These are phyloP conservation scores for Boletus semigastroideus DNA, from an alignment of 1,284 basidiomycete genomes.

Conservation along the genomic window DNA sequence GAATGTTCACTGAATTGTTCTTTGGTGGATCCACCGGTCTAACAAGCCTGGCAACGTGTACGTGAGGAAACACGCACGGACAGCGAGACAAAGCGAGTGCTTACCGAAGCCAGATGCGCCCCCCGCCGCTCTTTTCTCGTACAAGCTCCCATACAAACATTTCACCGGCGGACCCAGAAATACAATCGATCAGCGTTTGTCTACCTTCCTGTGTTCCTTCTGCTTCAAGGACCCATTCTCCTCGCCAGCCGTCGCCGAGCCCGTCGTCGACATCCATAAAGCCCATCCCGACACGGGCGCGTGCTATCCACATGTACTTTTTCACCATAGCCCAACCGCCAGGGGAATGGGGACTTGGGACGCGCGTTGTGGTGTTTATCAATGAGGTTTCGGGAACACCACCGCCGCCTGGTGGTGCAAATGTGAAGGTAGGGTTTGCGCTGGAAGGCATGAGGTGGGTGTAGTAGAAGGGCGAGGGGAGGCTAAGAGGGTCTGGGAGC, in stretches of 20 bases:
- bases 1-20: conserved; percentile 23
- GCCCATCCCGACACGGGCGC: conserved; percentile 43
- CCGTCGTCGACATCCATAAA: conserved; percentile 36
- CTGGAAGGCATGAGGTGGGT: conserved; percentile 57
- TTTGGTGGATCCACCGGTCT: conserved; percentile 21
- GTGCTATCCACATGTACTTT: conserved; percentile 62
- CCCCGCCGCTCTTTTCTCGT: conserved; percentile 56
- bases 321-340: conserved; percentile 55
- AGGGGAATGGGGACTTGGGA: conserved; percentile 58
- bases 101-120: conserved; percentile 65
- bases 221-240: conserved; percentile 73
- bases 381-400: conserved; percentile 44
- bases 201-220: conserved; percentile 71
- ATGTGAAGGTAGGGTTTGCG: conserved; percentile 46
- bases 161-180: conserved; percentile 40
- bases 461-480: conserved; percentile 74
- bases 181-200: conserved; percentile 52
- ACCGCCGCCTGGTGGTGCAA: conserved; percentile 33
- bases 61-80: background rate
- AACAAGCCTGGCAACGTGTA: conserved; percentile 17
- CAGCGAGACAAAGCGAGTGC: conserved; percentile 16
- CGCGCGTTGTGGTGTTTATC: conserved; percentile 32
- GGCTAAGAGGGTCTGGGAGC: conserved; percentile 51
- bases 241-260: conserved; percentile 67
- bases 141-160: conserved; percentile 56